phyloP scores from a whole-genome alignment of 306 rosid genomes.

The Abrus pulchellus region DNA sequence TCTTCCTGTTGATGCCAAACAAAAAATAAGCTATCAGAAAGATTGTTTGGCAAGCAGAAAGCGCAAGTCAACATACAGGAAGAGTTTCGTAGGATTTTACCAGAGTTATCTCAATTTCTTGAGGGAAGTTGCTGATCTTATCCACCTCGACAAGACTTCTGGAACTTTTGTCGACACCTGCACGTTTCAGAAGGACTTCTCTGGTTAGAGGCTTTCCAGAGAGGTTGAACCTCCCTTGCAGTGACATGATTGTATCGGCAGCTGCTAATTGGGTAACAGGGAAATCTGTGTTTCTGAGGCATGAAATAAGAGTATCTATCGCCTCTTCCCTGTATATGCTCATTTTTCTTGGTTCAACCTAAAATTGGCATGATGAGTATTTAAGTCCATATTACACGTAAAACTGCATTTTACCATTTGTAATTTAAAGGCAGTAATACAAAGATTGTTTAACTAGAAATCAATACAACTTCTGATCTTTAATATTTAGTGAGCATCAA shows the following conservation, averaged over 20 bases:
- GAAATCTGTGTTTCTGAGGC: conserved; percentile 75
- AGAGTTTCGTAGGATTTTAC: conserved; percentile 57
- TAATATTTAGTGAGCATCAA: conserved; percentile 12
- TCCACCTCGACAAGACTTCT: conserved; percentile 59
- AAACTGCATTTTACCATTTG: conserved; percentile 25
- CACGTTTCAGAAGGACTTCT: conserved; percentile 82
- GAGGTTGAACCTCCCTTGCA: conserved; percentile 83
- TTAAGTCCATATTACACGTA: conserved; percentile 31
- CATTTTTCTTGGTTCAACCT: conserved; percentile 92
- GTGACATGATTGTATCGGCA: conserved; percentile 78
- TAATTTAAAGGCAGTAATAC: conserved; percentile 15
- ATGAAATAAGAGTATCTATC: conserved; percentile 79
- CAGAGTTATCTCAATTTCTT: conserved; percentile 57
- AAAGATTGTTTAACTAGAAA: conserved; percentile 14
- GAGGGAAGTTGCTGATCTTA: conserved; percentile 53
- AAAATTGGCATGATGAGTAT: conserved; percentile 45
- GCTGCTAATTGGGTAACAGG: conserved; percentile 78
- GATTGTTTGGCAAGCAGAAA: conserved; percentile 34
- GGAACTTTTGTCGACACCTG: conserved; percentile 66
- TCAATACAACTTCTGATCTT: conserved; percentile 28
- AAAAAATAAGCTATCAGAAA: conserved; percentile 28
- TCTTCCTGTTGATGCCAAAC: conserved; percentile 70
- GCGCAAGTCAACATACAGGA: conserved; percentile 30
- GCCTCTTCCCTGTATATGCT: conserved; percentile 98
- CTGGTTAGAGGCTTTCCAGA: conserved; percentile 73